Conservation (phyloP, 208 protist species). For the Trichomonas vaginalis region DNA sequence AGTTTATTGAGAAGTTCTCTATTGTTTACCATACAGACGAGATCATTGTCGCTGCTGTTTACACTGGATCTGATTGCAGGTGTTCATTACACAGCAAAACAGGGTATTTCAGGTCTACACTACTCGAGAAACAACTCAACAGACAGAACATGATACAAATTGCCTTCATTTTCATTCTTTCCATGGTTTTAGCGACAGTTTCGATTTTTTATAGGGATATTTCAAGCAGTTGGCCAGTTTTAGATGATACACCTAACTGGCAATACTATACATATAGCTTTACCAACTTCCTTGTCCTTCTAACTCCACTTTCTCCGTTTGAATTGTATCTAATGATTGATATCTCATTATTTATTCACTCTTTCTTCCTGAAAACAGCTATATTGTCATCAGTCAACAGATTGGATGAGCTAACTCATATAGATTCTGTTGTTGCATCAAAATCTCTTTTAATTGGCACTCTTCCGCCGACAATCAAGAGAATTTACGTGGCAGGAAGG, state of each 20-base stretch:
- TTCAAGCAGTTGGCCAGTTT: too few species aligned
- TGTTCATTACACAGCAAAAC: too few species aligned
- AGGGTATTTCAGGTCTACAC: too few species aligned
- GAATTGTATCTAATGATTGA: not conserved
- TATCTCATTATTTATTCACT: conserved; percentile 1
- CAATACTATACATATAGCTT: not conserved
- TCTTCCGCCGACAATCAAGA: not conserved
- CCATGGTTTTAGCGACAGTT: too few species aligned
- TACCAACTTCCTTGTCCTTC: not conserved
- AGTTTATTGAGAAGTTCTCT: not conserved
- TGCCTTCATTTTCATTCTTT: too few species aligned
- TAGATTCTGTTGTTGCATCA: not conserved
- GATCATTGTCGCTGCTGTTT: not conserved
- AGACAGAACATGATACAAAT: too few species aligned
- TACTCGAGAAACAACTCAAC: too few species aligned
- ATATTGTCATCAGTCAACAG: not conserved
- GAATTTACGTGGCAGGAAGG: not conserved
- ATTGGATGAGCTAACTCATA: not conserved
- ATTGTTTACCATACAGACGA: not conserved
- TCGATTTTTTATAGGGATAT: too few species aligned
- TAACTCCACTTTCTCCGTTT: not conserved
- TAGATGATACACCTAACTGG: too few species aligned
- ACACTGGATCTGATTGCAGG: not conserved
- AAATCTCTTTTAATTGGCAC: not conserved
- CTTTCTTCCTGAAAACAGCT: not conserved